These are phyloP conservation scores for Eucalyptus decipiens DNA, from an alignment of 345 rosid genomes.

Conservation along the genomic window DNA sequence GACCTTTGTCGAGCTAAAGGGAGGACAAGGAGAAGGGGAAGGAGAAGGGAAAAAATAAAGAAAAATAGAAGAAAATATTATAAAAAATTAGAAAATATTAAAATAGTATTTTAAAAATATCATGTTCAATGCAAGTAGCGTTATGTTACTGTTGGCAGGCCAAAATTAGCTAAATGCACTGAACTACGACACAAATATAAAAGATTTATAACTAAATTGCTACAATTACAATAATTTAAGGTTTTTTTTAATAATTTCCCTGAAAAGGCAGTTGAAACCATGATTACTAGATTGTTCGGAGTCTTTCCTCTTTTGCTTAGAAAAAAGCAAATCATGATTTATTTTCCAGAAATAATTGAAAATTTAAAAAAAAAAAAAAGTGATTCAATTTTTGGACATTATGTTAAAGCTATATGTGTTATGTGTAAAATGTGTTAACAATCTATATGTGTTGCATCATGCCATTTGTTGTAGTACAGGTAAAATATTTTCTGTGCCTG, in stretches of 20 bases:
- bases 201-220: accelerated
- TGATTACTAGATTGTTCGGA: neutral
- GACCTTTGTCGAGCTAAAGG: too few relatives aligned
- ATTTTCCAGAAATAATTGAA: neutral
- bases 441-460: neutral
- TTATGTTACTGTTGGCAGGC: accelerated
- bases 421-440: neutral
- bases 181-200: accelerated
- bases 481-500: neutral
- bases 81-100: too few relatives aligned
- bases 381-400: neutral
- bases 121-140: accelerated
- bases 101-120: too few relatives aligned
- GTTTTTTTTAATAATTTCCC: too few relatives aligned
- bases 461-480: neutral
- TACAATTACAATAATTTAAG: accelerated
- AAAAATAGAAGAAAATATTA: too few relatives aligned
- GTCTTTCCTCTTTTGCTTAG: neutral
- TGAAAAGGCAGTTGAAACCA: too few relatives aligned
- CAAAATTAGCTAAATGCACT: accelerated
- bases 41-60: accelerated
- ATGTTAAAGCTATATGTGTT: neutral
- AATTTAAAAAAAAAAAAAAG: neutral
- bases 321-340: neutral
- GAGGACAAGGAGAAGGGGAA: too few relatives aligned